phyloP scores from a whole-genome alignment of 129 eudicot genomes.

The Arctium lappa region DNA sequence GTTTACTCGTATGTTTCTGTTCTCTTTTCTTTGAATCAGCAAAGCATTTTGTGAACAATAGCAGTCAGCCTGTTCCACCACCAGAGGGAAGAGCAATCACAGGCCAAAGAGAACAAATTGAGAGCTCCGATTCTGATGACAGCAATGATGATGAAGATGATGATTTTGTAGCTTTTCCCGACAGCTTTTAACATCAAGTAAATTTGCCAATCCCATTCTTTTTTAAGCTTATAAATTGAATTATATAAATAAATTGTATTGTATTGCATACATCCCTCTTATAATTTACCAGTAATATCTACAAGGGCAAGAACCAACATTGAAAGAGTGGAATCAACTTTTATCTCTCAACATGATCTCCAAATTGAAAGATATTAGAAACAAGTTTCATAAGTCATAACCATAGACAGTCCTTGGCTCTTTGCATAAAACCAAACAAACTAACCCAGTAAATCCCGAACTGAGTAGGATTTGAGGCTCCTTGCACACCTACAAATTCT shows the following conservation, averaged over 20 bases:
- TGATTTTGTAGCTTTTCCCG: conserved; percentile 31
- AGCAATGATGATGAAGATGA: conserved; percentile 12
- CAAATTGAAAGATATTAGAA: conserved; percentile 38
- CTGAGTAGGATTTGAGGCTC: conserved; percentile 32
- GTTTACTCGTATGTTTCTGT: neutral
- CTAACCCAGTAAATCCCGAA: neutral
- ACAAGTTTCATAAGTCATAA: conserved; percentile 42
- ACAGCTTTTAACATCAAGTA: neutral
- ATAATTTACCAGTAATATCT: conserved; percentile 51
- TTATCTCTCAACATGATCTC: conserved; percentile 56
- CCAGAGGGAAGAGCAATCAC: conserved; percentile 30
- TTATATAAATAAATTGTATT: conserved; percentile 9
- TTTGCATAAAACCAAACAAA: neutral
- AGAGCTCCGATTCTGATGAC: conserved; percentile 9
- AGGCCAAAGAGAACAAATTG: conserved; percentile 6
- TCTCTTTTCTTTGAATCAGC: conserved; percentile 11
- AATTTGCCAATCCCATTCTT: neutral
- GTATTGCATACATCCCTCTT: neutral
- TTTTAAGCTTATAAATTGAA: conserved; percentile 1
- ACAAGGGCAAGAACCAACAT: conserved; percentile 41
- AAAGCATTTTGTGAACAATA: conserved; percentile 24
- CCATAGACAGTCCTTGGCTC: neutral
- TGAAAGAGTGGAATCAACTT: conserved; percentile 52
- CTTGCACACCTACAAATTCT: conserved; percentile 53
- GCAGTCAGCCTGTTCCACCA: conserved; percentile 36